These are phyloP conservation scores for Fusarium cyanostomum DNA, from an alignment of 2,329 filamentous ascomycete genomes.

Conservation along the genomic window DNA sequence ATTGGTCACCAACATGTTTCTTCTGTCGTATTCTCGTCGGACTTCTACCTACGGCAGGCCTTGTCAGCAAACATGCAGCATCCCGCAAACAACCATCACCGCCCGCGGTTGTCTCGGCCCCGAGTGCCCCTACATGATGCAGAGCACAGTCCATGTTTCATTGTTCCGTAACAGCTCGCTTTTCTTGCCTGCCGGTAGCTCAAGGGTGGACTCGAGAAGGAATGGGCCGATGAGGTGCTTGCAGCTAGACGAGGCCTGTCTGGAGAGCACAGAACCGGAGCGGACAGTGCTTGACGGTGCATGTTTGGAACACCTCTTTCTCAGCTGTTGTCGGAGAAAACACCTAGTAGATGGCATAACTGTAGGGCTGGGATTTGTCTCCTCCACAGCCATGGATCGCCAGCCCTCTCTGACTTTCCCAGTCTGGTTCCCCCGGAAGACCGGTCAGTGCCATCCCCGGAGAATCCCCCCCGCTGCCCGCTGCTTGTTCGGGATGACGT, in stretches of 20 bases:
- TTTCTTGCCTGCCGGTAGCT: neutral
- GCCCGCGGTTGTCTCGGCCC: slow-evolving; percentile 7
- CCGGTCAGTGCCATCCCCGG: neutral
- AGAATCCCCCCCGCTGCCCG: neutral
- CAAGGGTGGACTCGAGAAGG: slow-evolving; percentile 6
- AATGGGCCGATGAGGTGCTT: slow-evolving; percentile 24
- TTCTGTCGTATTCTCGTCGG: neutral
- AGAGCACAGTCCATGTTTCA: slow-evolving; percentile 27
- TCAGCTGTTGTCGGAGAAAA: slow-evolving; percentile 10
- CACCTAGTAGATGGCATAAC: slow-evolving; percentile 17
- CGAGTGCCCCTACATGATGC: slow-evolving; percentile 8
- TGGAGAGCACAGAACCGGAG: neutral
- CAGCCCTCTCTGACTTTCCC: too few species aligned
- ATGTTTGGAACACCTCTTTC: slow-evolving; percentile 1
- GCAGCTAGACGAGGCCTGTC: neutral
- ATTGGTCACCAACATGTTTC: neutral
- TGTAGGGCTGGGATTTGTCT: slow-evolving; percentile 1
- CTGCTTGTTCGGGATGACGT: neutral
- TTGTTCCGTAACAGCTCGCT: slow-evolving; percentile 5
- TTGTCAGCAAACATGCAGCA: slow-evolving; percentile 31
- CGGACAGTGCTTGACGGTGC: neutral
- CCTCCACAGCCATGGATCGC: neutral
- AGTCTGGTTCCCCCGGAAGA: neutral
- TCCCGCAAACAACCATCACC: slow-evolving; percentile 12
- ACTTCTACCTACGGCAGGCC: neutral